Conservation (phyloP, 2,329 filamentous ascomycete genomes). For the Colletotrichum lindemuthianum region DNA sequence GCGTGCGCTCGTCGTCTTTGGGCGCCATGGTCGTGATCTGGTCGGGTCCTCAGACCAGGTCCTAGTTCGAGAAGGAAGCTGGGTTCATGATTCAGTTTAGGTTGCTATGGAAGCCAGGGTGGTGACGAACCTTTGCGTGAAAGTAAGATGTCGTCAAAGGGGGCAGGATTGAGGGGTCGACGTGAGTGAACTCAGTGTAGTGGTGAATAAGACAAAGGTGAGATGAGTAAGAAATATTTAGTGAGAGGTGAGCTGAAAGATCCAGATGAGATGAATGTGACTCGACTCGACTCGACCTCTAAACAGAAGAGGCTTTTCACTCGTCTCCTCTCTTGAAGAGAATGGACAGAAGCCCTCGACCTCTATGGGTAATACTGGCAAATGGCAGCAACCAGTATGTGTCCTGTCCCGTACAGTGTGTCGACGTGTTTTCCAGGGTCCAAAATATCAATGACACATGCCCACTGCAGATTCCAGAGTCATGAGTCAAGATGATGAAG, state of each 20-base stretch:
- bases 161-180: background rate
- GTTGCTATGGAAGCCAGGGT: background rate
- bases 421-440: background rate
- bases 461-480: background rate
- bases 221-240: no score
- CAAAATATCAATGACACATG: constrained; percentile 4
- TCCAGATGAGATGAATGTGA: no score
- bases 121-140: background rate
- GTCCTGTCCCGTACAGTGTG: background rate
- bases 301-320: no score
- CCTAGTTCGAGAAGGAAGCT: background rate
- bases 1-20: constrained; percentile 23
- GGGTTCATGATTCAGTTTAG: constrained; percentile 11
- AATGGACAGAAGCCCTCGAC: background rate
- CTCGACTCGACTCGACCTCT: no score
- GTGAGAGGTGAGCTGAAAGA: no score
- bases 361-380: background rate
- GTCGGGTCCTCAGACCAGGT: background rate
- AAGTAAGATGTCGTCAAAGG: background rate
- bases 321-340: no score
- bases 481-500: constrained; percentile 20
- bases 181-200: background rate
- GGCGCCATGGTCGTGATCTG: constrained; percentile 6
- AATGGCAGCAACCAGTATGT: background rate
- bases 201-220: no score